Percentiles rank a stretch among this genome's conserved stretches.
Conservation (phyloP, 73 alveolate genomes). For the Paramecium pentaurelia region DNA sequence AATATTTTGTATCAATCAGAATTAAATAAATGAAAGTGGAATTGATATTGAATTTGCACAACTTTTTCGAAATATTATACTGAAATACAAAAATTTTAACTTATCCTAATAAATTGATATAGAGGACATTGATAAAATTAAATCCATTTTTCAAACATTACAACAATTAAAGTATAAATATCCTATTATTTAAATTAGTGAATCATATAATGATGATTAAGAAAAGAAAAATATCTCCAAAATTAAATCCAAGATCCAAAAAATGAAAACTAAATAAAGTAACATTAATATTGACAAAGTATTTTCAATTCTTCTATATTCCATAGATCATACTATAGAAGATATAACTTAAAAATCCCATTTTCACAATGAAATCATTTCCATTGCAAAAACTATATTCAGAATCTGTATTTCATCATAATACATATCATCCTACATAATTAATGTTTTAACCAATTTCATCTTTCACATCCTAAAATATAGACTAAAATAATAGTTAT, state of each 20-base stretch:
- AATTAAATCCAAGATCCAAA: background rate
- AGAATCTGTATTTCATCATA: background rate
- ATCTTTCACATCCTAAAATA: background rate
- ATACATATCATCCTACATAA: background rate
- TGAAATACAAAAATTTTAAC: background rate
- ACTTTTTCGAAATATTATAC: background rate
- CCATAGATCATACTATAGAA: background rate
- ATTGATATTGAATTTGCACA: background rate
- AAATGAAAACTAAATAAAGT: background rate
- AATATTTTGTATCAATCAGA: background rate
- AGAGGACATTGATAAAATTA: background rate
- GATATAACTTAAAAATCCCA: background rate
- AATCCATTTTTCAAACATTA: background rate
- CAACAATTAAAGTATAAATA: background rate
- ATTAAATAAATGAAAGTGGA: background rate
- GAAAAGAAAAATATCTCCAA: background rate
- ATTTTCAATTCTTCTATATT: background rate
- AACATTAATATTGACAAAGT: background rate
- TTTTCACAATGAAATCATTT: background rate
- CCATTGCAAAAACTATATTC: background rate
- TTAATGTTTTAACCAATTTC: background rate
- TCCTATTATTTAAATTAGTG: background rate
- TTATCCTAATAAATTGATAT: background rate
- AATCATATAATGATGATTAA: background rate
- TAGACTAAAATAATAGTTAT: background rate